Evolutionary conservation across 768 basidiomycete species (phyloP).

Genomic region (Lentinula lateritia): DNA sequence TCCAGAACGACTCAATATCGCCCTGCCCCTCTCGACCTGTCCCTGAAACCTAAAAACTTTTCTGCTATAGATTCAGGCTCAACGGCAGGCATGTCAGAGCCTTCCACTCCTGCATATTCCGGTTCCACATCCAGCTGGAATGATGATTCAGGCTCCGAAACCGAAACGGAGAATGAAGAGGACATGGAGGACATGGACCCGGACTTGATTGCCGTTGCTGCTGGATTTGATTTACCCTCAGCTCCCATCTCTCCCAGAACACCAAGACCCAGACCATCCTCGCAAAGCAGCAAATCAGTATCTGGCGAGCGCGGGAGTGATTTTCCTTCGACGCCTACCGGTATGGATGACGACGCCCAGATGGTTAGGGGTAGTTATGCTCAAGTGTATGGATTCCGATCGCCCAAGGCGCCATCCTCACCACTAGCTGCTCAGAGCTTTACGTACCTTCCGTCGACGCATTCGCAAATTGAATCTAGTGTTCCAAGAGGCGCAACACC

Average conservation of each 20-base stretch:
- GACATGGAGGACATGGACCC: constrained; percentile 4
- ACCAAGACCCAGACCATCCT: not conserved
- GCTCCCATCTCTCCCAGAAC: not conserved
- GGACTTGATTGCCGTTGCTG: constrained; percentile 3
- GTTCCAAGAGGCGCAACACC: constrained; percentile 1
- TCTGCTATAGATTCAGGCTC: not conserved
- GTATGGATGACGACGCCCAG: not conserved
- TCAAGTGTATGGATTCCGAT: constrained; percentile 4
- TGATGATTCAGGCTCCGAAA: not conserved
- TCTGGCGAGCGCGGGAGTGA: not conserved
- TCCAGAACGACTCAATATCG: not conserved
- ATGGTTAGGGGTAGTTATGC: constrained; percentile 6
- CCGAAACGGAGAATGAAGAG: constrained; percentile 5
- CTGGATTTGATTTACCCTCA: not conserved
- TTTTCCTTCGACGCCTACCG: not conserved
- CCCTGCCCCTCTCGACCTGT: constrained; percentile 1
- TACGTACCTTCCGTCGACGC: not conserved
- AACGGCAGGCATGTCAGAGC: not conserved
- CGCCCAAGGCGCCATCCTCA: not conserved
- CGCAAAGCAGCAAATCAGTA: not conserved
- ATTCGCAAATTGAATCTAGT: not conserved
- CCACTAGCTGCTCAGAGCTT: not conserved
- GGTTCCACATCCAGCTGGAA: not conserved
- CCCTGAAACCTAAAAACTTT: not conserved
- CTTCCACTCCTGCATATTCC: constrained; percentile 2